These are phyloP conservation scores for Hymenoscyphus linearis DNA, from an alignment of 2,329 filamentous ascomycete genomes.

Conservation along the genomic window DNA sequence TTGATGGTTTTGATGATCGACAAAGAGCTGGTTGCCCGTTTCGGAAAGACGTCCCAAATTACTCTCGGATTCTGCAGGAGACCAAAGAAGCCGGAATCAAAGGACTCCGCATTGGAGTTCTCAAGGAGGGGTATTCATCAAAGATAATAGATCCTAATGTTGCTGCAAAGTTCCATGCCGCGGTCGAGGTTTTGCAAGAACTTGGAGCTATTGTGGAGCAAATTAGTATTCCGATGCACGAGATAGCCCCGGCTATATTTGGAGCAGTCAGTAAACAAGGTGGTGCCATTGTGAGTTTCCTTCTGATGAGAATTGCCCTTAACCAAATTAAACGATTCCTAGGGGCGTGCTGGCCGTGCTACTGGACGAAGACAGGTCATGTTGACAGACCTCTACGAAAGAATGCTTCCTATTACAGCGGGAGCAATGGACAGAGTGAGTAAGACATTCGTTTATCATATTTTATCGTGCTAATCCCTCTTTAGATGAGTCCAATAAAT, in stretches of 20 bases:
- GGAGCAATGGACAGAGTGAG: constrained; percentile 16
- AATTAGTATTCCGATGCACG: constrained; percentile 45
- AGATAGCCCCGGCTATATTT: constrained; percentile 18
- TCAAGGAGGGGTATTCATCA: constrained; percentile 41
- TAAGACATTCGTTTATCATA: neutral
- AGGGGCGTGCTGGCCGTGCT: constrained; percentile 15
- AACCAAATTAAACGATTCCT: neutral
- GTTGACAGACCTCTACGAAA: constrained; percentile 20
- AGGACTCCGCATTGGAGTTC: constrained; percentile 38
- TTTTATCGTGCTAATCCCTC: neutral
- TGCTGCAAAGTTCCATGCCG: constrained; percentile 36
- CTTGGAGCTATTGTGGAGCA: constrained; percentile 47
- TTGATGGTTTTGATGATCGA: constrained; percentile 44
- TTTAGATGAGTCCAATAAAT: constrained; percentile 16
- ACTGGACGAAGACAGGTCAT: constrained; percentile 19
- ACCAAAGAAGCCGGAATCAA: constrained; percentile 22
- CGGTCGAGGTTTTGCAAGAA: constrained; percentile 37
- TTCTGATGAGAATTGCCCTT: neutral
- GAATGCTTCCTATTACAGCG: constrained; percentile 16
- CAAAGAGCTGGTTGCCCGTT: constrained; percentile 34
- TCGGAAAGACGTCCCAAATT: constrained; percentile 18
- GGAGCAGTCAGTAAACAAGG: constrained; percentile 16
- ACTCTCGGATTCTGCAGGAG: constrained; percentile 14
- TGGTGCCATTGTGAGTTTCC: constrained; percentile 11
- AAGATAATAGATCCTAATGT: constrained; percentile 36